Base-by-base conservation (phyloP, 768 basidiomycete genomes). In the Hebeloma cylindrosporum region DNA sequence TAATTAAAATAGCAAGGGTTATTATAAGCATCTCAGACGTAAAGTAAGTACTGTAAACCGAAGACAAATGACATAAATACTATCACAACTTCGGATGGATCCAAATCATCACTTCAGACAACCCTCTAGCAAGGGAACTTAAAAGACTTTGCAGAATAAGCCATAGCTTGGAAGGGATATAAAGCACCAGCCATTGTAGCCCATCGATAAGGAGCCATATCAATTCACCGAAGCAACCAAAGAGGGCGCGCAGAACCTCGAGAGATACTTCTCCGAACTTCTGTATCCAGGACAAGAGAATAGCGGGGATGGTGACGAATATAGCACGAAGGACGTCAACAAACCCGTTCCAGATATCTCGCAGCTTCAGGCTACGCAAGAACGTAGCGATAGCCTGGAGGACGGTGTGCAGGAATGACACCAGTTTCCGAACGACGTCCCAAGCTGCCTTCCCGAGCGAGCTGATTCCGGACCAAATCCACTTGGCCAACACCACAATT, bases 41-140 rank as follows among this genome's bases (percentile, higher is more conserved):
- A n/a, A n/a, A n/a, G n/a, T n/a, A n/a, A n/a, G n/a, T n/a, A n/a
- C n/a, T n/a, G n/a, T n/a, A n/a, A n/a, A n/a, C n/a, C n/a, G n/a
- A n/a, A n/a, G n/a, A n/a, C n/a, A n/a, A n/a, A n/a, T n/a, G n/a
- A n/a, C n/a, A n/a, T n/a, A n/a, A n/a, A n/a, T n/a, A n/a, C n/a
- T n/a, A 22, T 40, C 22, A 46, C 7, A 33, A 26, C 32, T 52
- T 52, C 4, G 51, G 51, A 40, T 37, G 40, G 38, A 52, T 40
- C 42, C 45, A 48, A 36, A 52, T 26, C 22, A 18, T 32, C 7
- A 48, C 17, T 40, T 52, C 51, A 26, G 32, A 21, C 1, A 35
- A 20, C 3, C 25, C 46, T 18, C 40, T 44, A 4, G n/a, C 17
- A 11, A 52, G 2, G 2, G 51, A 44, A 7, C 36, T 29, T 25